Percentiles rank a stretch among this genome's conserved stretches.
These are phyloP conservation scores for Boechera stricta DNA, from an alignment of 345 rosid species.

Conservation along the genomic window DNA sequence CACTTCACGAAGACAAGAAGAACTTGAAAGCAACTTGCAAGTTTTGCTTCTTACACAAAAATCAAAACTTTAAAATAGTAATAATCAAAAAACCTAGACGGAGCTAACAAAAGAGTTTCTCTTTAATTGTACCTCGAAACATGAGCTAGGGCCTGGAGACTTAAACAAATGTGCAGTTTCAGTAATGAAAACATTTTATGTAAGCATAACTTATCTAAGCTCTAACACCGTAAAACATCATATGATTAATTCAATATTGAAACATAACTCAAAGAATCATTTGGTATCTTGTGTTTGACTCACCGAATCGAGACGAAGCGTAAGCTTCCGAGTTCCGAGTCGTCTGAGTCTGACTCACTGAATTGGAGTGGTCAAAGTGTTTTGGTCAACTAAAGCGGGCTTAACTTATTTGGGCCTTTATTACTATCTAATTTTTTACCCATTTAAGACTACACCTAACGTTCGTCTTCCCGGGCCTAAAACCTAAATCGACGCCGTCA, in stretches of 20 bases:
- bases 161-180: background rate
- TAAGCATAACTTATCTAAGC: background rate
- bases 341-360: background rate
- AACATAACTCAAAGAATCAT: background rate
- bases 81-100: slow-evolving; percentile 1
- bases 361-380: background rate
- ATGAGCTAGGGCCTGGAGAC: background rate
- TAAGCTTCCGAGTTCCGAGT: background rate
- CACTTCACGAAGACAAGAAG: slow-evolving; percentile 4
- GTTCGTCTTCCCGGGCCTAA: background rate
- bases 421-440: background rate
- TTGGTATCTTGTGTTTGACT: background rate
- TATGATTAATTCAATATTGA: background rate
- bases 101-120: background rate
- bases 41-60: slow-evolving; percentile 2
- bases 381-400: slow-evolving; percentile 4
- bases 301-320: background rate
- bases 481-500: background rate
- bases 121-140: background rate
- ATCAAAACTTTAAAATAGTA: background rate
- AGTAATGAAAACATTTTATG: background rate
- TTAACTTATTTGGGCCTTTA: background rate
- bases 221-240: background rate
- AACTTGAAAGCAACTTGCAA: slow-evolving; percentile 18
- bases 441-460: background rate